Conservation (phyloP, 2,329 filamentous ascomycete genomes). For the Penicillium glabrum region DNA sequence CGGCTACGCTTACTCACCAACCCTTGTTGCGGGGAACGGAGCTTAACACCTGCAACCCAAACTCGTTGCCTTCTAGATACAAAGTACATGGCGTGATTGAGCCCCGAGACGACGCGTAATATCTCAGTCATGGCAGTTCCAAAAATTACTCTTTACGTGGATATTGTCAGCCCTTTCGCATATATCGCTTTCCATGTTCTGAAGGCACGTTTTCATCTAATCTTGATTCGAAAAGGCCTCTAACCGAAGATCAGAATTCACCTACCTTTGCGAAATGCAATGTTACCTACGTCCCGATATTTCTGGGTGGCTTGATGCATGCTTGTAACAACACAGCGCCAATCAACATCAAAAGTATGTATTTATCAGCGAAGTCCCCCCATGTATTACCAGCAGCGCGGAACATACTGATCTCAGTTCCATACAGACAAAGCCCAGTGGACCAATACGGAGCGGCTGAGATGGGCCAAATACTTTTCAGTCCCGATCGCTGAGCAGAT, state of each 20-base stretch:
- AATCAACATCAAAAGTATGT: constrained; percentile 56
- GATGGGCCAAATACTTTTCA: constrained; percentile 55
- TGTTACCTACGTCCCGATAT: constrained; percentile 58
- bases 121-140: constrained; percentile 43
- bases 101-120: neutral
- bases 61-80: neutral
- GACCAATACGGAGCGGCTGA: constrained; percentile 54
- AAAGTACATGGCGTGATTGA: neutral
- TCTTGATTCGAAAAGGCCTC: neutral
- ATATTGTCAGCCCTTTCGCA: constrained; percentile 61
- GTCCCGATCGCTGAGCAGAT: constrained; percentile 50
- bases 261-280: constrained; percentile 56
- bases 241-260: constrained; percentile 47
- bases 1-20: constrained; percentile 11
- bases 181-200: constrained; percentile 60
- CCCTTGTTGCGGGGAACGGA: neutral
- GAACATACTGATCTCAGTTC: neutral
- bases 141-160: constrained; percentile 58
- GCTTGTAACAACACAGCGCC: constrained; percentile 55
- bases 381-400: neutral
- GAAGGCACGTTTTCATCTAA: constrained; percentile 41
- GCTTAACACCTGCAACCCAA: neutral
- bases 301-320: constrained; percentile 62
- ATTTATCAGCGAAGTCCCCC: neutral
- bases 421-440: constrained; percentile 59